Evolutionary conservation across 2,329 filamentous ascomycete species (phyloP).

Genomic region (Cladophialophora psammophila): DNA sequence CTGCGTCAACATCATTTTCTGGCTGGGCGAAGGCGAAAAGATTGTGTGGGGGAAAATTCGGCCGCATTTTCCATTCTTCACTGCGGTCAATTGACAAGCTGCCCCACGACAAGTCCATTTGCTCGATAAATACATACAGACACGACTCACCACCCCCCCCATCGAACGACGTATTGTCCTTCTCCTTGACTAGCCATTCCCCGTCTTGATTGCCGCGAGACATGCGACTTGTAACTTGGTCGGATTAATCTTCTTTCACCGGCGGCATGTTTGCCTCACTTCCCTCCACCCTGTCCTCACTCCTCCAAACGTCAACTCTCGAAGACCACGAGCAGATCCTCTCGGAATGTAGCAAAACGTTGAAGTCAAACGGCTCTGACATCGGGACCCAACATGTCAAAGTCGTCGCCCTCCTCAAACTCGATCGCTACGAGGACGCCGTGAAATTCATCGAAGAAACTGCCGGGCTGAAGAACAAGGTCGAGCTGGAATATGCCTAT

Average conservation of each 20-base stretch:
- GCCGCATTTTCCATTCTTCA: neutral
- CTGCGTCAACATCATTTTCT: neutral
- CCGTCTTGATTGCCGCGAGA: neutral
- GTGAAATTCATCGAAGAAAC: conserved; percentile 63
- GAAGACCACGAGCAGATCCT: conserved; percentile 69
- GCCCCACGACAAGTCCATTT: neutral
- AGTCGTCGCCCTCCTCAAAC: conserved; percentile 66
- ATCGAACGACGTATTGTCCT: neutral
- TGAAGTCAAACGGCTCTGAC: conserved; percentile 64
- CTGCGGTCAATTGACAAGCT: neutral
- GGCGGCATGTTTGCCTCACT: conserved; percentile 46
- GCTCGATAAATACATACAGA: neutral
- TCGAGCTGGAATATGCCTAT: conserved; percentile 68
- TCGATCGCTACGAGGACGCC: conserved; percentile 70
- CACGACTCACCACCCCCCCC: neutral
- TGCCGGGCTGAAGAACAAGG: conserved; percentile 62
- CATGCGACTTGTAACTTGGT: neutral
- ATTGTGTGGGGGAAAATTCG: conserved; percentile 25
- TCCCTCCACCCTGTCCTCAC: conserved; percentile 59
- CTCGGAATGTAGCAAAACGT: conserved; percentile 62
- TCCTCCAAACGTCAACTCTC: conserved; percentile 65
- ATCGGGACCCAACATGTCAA: conserved; percentile 65
- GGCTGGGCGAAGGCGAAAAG: neutral
- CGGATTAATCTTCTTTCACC: neutral
- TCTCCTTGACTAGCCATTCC: neutral